phyloP scores from a whole-genome alignment of 2,329 filamentous ascomycete species.

The Paramyrothecium sp. region DNA sequence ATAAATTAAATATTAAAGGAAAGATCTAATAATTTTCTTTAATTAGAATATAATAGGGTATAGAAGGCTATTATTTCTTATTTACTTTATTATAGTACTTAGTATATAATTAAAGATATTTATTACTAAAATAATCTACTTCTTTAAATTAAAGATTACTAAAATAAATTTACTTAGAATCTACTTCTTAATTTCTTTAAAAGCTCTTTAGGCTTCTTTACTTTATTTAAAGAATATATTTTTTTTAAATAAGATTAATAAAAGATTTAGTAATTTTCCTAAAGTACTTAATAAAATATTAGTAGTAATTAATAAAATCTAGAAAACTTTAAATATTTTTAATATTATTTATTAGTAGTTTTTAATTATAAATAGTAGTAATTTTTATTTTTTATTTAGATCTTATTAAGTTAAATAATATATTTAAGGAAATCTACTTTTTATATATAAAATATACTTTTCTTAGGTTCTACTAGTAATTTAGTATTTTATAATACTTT shows the following conservation, averaged over 20 bases:
- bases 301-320: not conserved
- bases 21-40: not conserved
- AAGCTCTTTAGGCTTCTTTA: no score
- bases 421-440: no score
- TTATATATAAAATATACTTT: no score
- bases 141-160: no score
- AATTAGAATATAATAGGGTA: not conserved
- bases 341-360: not conserved
- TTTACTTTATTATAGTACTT: no score
- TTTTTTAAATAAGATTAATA: not conserved
- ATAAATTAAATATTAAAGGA: no score
- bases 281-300: not conserved
- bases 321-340: not conserved
- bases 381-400: not conserved
- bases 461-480: no score
- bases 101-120: no score
- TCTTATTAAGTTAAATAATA: no score
- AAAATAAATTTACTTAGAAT: no score
- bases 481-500: not conserved
- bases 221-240: not conserved
- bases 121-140: no score
- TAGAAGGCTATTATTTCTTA: not conserved
- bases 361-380: not conserved
- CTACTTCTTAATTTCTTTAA: no score
- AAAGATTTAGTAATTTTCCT: not conserved